A percentile compares a stretch with the other conserved stretches of the same genome.
These are phyloP conservation scores for Schizophyllum commune DNA, from an alignment of 1,284 basidiomycete genomes.

Conservation along the genomic window DNA sequence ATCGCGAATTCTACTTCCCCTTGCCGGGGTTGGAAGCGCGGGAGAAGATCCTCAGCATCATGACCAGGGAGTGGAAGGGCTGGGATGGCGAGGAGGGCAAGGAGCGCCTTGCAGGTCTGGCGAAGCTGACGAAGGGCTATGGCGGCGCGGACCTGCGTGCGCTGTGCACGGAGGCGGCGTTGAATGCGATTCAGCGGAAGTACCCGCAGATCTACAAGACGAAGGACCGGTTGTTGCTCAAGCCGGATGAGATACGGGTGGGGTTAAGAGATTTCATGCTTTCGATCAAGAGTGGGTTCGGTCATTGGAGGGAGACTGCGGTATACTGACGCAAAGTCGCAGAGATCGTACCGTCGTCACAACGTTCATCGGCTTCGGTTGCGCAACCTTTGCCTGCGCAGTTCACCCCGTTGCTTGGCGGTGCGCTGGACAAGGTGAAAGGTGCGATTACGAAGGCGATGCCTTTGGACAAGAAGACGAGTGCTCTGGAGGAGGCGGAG, in stretches of 20 bases:
- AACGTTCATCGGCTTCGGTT: constrained; percentile 80
- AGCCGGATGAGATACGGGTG: constrained; percentile 83
- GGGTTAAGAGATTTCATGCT: constrained; percentile 96
- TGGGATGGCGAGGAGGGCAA: constrained; percentile 49
- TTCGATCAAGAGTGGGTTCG: constrained; percentile 96
- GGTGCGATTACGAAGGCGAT: constrained; percentile 60
- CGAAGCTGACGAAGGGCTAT: constrained; percentile 93
- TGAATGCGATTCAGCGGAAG: constrained; percentile 92
- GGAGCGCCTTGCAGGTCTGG: constrained; percentile 48
- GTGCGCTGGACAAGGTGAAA: constrained; percentile 68
- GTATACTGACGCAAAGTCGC: too few species aligned
- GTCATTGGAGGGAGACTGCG: too few species aligned
- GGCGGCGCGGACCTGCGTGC: constrained; percentile 97
- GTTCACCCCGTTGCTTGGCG: constrained; percentile 73
- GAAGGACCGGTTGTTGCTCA: constrained; percentile 76
- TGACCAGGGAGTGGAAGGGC: constrained; percentile 88
- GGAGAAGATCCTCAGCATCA: constrained; percentile 85
- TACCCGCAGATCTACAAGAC: constrained; percentile 99
- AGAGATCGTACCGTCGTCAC: constrained; percentile 94
- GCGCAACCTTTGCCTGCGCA: constrained; percentile 84
- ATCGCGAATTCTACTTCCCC: constrained; percentile 98
- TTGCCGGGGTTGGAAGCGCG: constrained; percentile 82
- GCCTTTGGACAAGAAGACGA: constrained; percentile 68
- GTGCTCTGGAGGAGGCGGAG: constrained; percentile 90
- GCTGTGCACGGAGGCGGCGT: constrained; percentile 90